Evolutionary conservation across 1,284 basidiomycete genomes (phyloP), one percentile per base, ranked within the genome.

Genomic region (Macrocystidia cucumis): DNA sequence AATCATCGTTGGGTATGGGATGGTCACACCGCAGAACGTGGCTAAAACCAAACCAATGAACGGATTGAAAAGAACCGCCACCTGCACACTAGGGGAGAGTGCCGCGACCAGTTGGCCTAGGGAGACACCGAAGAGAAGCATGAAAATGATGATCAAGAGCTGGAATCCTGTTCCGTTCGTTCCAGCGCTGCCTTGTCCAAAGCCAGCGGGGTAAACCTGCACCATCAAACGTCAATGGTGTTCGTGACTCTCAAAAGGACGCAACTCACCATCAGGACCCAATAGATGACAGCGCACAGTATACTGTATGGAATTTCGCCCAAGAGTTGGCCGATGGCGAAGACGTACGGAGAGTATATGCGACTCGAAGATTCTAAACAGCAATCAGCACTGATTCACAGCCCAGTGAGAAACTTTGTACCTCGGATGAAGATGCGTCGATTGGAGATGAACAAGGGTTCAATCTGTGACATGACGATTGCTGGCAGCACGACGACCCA

Each of bases 391-490:
- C 30, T 9, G 26, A 16, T 4, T 27, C 4, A 6, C 1, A 11
- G 11, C 7, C 25, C 3, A 29, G 4, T 9, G 4, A 17, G 8
- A 8, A 16, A 13, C 3, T 2, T 9, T 44, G 13, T 42, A 60
- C 79, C 79, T 55, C 86, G 72, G 43, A 85, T 73, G 55, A 82
- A 83, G 23, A 72, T 75, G 67, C 77, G 66, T 56, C 90, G 67
- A 41, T 85, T 85, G 59, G 81, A 67, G 50, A 95, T 86, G 67
- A 90, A 95, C 62, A 88, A 60, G 0, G 91, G 89, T 57, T 91
- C 83, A 39, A 92, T 80, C 57, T 88, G 84, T 2, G 72, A 62
- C 68, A 89, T 84, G 45, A 90, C 66, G 45, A 90, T 74, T 17
- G 82, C 80, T 12, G 87, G 85, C 18, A 88, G 55, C 29, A 89